Conservation (phyloP, 306 rosid genomes). For the Astragalus membranaceus region DNA sequence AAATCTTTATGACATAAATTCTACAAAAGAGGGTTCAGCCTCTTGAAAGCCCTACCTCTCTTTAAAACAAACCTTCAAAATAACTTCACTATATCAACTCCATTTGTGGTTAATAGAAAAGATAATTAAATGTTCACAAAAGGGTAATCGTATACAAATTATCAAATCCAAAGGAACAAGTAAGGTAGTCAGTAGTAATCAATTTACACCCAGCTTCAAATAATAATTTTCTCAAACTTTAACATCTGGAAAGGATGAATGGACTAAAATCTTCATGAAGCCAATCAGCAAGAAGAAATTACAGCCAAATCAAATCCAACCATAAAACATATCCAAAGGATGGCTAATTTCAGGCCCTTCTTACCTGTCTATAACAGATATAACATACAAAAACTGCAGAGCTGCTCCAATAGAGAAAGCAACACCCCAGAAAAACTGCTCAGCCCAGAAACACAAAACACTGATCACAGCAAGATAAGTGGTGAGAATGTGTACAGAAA, state of each 20-base stretch:
- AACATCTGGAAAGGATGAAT: too few relatives aligned
- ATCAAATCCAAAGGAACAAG: too few relatives aligned
- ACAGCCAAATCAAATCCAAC: neutral
- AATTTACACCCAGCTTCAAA: too few relatives aligned
- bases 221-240: too few relatives aligned
- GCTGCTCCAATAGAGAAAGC: conserved; percentile 74
- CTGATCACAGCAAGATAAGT: conserved; percentile 92
- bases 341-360: neutral
- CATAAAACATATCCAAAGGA: neutral
- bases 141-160: too few relatives aligned
- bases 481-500: conserved; percentile 87
- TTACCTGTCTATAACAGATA: conserved; percentile 88
- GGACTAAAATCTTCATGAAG: too few relatives aligned
- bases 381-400: conserved; percentile 76
- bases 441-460: conserved; percentile 87
- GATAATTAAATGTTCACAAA: too few relatives aligned
- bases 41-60: neutral
- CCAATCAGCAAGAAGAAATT: neutral
- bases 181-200: too few relatives aligned
- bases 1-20: neutral
- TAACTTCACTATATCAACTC: neutral
- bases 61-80: neutral
- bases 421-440: conserved; percentile 87
- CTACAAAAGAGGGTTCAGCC: neutral
- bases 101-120: too few relatives aligned